Evolutionary conservation across 805 yeast species (phyloP).

Genomic region (Kodamaea sagamina): DNA sequence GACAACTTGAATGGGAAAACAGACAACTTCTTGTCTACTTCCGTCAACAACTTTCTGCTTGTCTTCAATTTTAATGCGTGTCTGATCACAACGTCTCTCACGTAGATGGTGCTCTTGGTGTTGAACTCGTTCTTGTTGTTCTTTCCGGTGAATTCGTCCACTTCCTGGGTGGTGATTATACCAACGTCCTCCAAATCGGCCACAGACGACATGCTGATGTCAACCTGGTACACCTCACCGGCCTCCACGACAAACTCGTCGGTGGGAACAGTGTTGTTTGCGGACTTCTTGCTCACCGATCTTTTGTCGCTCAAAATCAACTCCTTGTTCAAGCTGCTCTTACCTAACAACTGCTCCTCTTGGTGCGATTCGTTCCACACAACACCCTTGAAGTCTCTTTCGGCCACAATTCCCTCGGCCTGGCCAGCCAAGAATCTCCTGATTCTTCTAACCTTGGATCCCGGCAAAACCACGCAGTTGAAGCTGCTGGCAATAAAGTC

Average conservation of each 20-base stretch:
- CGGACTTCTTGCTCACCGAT: slow-evolving; percentile 18
- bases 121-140: slow-evolving; percentile 55
- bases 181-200: slow-evolving; percentile 59
- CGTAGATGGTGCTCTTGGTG: slow-evolving; percentile 69
- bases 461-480: slow-evolving; percentile 86
- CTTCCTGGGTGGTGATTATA: slow-evolving; percentile 63
- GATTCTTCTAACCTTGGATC: slow-evolving; percentile 87
- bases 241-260: slow-evolving; percentile 69
- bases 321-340: slow-evolving; percentile 37
- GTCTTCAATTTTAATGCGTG: slow-evolving; percentile 76
- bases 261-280: slow-evolving; percentile 54
- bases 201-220: slow-evolving; percentile 76
- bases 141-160: slow-evolving; percentile 65
- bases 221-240: slow-evolving; percentile 87
- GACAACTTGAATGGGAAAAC: slow-evolving; percentile 91
- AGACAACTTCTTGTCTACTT: slow-evolving; percentile 71
- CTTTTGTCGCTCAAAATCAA: slow-evolving; percentile 41
- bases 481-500: slow-evolving; percentile 85
- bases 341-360: slow-evolving; percentile 56
- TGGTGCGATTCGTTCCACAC: slow-evolving; percentile 84
- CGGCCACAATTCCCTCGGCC: slow-evolving; percentile 88
- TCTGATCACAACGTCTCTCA: slow-evolving; percentile 83
- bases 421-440: slow-evolving; percentile 96
- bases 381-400: slow-evolving; percentile 89
- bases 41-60: slow-evolving; percentile 67